Base-by-base conservation (phyloP, 1,284 basidiomycete species). In the Cystobasidium pallidum region DNA sequence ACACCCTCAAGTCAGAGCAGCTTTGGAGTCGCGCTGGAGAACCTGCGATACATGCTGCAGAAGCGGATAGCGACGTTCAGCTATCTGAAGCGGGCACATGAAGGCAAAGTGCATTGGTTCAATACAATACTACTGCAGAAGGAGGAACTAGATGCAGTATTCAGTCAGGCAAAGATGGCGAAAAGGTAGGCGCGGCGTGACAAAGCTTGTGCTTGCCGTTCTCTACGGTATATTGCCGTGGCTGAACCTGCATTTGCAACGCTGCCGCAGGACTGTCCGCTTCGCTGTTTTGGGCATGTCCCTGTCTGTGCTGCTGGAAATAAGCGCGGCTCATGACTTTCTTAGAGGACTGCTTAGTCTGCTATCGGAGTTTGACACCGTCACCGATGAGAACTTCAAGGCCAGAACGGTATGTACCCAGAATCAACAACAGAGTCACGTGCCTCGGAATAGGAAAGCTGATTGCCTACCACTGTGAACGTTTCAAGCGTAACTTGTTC, bases 251-350 rank as follows among this genome's bases (percentile, higher is more conserved):
- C 64, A 36, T 4, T n/a, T 36, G n/a, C 24, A 19, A 24, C 11
- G 24, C 45, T 57, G 3, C n/a, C 26, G n/a, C 61, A 71, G 52
- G 43, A 54, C 34, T 3, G 67, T 59, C 19, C 32, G 89, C 54
- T 92, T 90, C 78, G 87, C 90, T 43, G 85, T 90, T 73, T 86
- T 93, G 32, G 91, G 89, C 2, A 89, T 93, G 87, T 92, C 90
- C 11, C 84, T 93, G 57, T 89, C 90, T 36, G 75, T 80, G 72
- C 82, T 91, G 6, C 86, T 92, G 70, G 91, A 93, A 75, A 88
- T 92, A 51, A 85, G 87, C 71, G 88, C 89, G 66, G 86, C 90
- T 0, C 84, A 86, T 64, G 91, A 93, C 80, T 86, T 91, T 59
- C 84, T 93, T 19, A 87, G 88, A 43, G 87, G 87, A 17, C 83